Base-by-base conservation (phyloP, 257 asterid species). In the Ophiorrhiza pumila region DNA sequence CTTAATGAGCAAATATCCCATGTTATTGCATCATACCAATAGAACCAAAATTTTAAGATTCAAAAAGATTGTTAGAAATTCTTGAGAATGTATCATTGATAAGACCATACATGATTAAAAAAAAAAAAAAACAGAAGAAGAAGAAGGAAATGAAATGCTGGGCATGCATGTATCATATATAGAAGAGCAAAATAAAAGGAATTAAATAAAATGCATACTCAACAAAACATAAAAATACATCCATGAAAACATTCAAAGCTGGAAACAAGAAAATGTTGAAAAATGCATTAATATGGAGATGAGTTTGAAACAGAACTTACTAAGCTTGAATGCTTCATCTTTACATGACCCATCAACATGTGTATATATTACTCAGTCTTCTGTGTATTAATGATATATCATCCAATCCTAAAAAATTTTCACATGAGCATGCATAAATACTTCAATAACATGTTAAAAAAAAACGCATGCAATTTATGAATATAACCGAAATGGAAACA, bases 281-380 rank as follows among this genome's bases (percentile, higher is more conserved):
- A 52, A 23, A 55, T 49, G 18, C 25, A 20, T n/a, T n/a, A n/a
- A n/a, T n/a, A n/a, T n/a, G n/a, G n/a, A n/a, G n/a, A n/a, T n/a
- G n/a, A n/a, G n/a, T n/a, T n/a, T n/a, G n/a, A n/a, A 25, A 17
- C 31, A 46, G 25, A 32, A 53, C 85, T 78, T 58, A 78, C 82
- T 18, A 62, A 57, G 53, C 39, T 20, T 55, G 76, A 67, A 0
- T 71, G 18, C 73, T 69, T 80, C 84, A 81, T 81, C 52, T 71
- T 78, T 56, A n/a, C 53, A 9, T 55, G 76, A 62, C 58, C 13
- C 58, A 34, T 75, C 74, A 49, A 42, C 67, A 71, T 27, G 11
- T 64, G n/a, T 11, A 47, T 23, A 62, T 46, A 15, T 13, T 43
- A 43, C 2, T 5, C 7, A 6, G 11, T 3, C 14, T 5, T 14